Base-by-base conservation (phyloP, 257 asterid genomes). In the Fraxinus pennsylvanica region DNA sequence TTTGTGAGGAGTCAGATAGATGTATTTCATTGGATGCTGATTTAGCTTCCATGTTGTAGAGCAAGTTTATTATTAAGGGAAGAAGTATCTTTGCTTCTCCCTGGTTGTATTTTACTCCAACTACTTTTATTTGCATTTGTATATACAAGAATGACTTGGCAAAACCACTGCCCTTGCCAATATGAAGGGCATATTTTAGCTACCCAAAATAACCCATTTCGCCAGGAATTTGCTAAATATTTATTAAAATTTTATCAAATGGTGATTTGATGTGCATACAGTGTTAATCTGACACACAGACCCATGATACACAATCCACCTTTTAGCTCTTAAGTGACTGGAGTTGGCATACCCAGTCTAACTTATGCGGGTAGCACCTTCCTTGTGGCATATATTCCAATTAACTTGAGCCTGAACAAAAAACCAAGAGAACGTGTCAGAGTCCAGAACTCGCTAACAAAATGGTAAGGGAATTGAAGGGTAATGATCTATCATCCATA, bases 1-100 rank as follows among this genome's bases (percentile, higher is more conserved):
- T 17, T 45, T 45, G 19, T 45, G 54, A 12, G 52, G 54, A 45
- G 54, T 45, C 14, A 3, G 19, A 45, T 45, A 45, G 19, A 45
- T 3, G 54, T 5, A 70, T 70, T 43, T 38, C 13, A 35, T 35
- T n/a, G 3, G 5, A 70, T 70, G 7, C 5, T 38, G 54, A 6
- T 36, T 70, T 38, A 70, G 74, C 52, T 70, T 69, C 52, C 54
- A 36, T n/a, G 25, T 70, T 70, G 32, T 6, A 70, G 32, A 70
- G 52, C 43, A 33, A 13, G 19, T 12, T 45, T 45, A 2, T 70
- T 14, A 2, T 35, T 70, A 13, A 3, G 9, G 29, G n/a, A 8
- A 17, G 54, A 13, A 45, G 5, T 4, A 3, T 45, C 5, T 45
- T 45, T 13, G 19, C 54, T 45, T 45, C 54, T 45, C 54, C 5